Evolutionary conservation across 441 rosid genomes (phyloP).

Genomic region (Cnidoscolus chayamansa): DNA sequence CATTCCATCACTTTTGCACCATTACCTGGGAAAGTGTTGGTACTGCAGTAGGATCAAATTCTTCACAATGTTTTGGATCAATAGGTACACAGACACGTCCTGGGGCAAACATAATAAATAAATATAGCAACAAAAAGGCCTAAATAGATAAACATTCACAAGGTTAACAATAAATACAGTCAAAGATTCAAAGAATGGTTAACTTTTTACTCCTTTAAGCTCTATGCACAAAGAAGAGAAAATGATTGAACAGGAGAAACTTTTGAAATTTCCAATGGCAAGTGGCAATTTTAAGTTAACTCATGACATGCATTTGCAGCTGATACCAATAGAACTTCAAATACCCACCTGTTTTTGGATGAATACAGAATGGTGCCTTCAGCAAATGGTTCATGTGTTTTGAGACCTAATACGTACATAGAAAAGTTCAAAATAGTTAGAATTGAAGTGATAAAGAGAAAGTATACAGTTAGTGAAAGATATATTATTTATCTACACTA

Average conservation of each 20-base stretch:
- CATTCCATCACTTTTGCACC: not conserved
- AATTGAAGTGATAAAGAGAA: not conserved
- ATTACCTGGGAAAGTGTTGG: slow-evolving; percentile 78
- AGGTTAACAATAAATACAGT: not conserved
- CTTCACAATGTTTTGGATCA: slow-evolving; percentile 72
- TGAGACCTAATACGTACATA: slow-evolving; percentile 53
- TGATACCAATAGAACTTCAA: not conserved
- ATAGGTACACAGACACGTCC: slow-evolving; percentile 93
- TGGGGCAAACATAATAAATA: slow-evolving; percentile 27
- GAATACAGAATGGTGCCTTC: slow-evolving; percentile 95
- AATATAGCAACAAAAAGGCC: not conserved
- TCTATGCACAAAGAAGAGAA: not conserved
- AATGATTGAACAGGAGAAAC: not conserved
- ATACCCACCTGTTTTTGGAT: slow-evolving; percentile 85
- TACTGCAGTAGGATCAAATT: slow-evolving; percentile 80
- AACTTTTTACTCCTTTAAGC: not conserved
- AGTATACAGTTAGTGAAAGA: not conserved
- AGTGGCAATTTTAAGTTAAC: slow-evolving; percentile 2
- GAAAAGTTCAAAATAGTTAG: slow-evolving; percentile 9
- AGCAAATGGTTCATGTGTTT: slow-evolving; percentile 96
- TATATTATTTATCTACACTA: not conserved
- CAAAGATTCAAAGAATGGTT: not conserved
- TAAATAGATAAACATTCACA: not conserved
- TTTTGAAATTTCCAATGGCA: not conserved
- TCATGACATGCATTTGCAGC: not conserved